Percentiles rank a stretch among this genome's conserved stretches.
Evolutionary conservation across 164 flowering plant species (phyloP).

Genomic region (Saururus chinensis): DNA sequence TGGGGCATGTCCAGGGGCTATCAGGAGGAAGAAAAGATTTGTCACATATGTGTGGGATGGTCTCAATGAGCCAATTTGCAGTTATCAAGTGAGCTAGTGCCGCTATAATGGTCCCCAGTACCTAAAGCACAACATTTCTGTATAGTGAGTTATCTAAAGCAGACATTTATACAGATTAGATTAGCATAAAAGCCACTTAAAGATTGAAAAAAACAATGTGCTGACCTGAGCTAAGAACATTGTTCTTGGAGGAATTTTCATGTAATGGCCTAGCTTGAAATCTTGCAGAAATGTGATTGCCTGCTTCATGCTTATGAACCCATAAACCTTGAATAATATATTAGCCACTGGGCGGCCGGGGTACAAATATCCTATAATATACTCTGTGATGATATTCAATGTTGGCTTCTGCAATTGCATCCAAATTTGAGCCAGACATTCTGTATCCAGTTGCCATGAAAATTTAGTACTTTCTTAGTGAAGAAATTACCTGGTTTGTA

Average conservation of each 20-base stretch:
- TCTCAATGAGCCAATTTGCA: conserved; percentile 83
- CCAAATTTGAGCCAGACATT: not conserved
- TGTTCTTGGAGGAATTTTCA: conserved; percentile 87
- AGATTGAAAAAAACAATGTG: not conserved
- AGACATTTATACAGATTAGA: too few species aligned
- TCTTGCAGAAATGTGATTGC: conserved; percentile 74
- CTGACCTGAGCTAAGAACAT: conserved; percentile 91
- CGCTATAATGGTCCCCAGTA: conserved; percentile 66
- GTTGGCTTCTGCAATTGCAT: conserved; percentile 39
- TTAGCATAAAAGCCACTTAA: too few species aligned
- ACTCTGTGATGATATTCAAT: conserved; percentile 70
- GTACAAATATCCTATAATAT: conserved; percentile 75
- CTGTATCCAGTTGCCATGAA: too few species aligned
- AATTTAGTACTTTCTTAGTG: too few species aligned
- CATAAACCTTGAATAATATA: conserved; percentile 90
- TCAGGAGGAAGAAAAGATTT: conserved; percentile 22
- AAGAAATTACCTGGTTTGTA: conserved; percentile 55
- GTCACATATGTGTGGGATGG: conserved; percentile 53
- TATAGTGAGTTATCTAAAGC: not conserved
- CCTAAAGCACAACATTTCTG: conserved; percentile 15
- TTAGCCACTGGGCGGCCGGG: conserved; percentile 88
- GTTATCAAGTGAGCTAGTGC: conserved; percentile 47
- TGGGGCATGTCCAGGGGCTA: conserved; percentile 79
- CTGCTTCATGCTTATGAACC: conserved; percentile 78
- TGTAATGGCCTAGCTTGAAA: conserved; percentile 96